Conservation (phyloP, 371 early-diverging fungal genomes). For the Mucor circinelloides region DNA sequence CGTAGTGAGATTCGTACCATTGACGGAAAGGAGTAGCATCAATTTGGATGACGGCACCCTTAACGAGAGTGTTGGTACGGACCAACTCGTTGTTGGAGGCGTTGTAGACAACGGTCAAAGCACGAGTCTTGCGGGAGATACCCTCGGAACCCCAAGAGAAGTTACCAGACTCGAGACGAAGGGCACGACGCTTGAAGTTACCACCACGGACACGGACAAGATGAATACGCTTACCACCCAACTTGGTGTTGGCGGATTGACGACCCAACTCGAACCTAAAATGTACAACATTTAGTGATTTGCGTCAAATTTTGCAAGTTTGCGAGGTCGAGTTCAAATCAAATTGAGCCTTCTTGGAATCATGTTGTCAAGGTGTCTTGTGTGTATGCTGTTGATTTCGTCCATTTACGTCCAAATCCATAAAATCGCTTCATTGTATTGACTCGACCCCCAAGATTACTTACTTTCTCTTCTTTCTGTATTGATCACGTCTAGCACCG, state of each 20-base stretch:
- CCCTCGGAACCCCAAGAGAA: constrained; percentile 98
- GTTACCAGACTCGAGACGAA: constrained; percentile 97
- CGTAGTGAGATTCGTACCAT: constrained; percentile 98
- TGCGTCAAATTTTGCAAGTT: not conserved
- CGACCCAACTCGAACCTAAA: constrained; percentile 97
- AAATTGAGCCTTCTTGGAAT: not conserved
- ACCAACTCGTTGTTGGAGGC: constrained; percentile 99
- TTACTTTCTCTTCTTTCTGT: constrained; percentile 94
- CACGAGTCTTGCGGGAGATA: constrained; percentile 94
- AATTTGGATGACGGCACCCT: constrained; percentile 98
- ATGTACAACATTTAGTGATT: not conserved
- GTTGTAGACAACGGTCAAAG: constrained; percentile 99
- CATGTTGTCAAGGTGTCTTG: not conserved
- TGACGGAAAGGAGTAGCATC: constrained; percentile 99
- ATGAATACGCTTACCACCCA: constrained; percentile 96
- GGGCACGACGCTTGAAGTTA: constrained; percentile 98
- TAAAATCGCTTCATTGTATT: not conserved
- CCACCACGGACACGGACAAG: constrained; percentile 98
- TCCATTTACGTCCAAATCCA: not conserved
- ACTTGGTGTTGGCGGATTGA: constrained; percentile 98
- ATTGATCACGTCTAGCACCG: constrained; percentile 98
- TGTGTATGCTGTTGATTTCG: not conserved
- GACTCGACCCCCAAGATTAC: constrained; percentile 28
- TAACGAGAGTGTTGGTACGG: constrained; percentile 99
- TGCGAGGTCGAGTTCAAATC: not conserved